Evolutionary conservation across 352 stramenopile species (phyloP).

Genomic region (Pilasporangium apinafurcum): DNA sequence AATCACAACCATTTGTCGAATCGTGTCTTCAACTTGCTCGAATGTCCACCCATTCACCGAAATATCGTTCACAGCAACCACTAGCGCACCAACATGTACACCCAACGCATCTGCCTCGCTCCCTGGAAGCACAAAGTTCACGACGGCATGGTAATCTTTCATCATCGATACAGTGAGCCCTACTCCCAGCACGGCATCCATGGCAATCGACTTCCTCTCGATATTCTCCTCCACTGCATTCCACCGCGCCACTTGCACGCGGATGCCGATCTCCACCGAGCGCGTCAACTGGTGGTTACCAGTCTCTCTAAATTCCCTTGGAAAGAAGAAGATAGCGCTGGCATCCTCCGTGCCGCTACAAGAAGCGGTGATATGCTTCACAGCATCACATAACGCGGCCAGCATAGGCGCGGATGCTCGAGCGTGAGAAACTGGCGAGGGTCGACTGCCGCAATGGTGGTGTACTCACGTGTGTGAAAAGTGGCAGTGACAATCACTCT

Average conservation of each 20-base stretch:
- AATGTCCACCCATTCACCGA: constrained; percentile 43
- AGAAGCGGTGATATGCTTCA: too few relatives aligned
- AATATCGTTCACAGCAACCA: constrained; percentile 49
- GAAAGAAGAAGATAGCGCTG: neutral
- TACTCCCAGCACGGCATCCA: constrained; percentile 46
- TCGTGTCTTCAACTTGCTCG: constrained; percentile 35
- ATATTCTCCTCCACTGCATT: constrained; percentile 11
- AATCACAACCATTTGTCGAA: constrained; percentile 18
- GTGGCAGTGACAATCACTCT: too few relatives aligned
- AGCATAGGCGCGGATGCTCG: too few relatives aligned
- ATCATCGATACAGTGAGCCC: constrained; percentile 50
- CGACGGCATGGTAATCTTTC: constrained; percentile 53
- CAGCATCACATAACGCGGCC: too few relatives aligned
- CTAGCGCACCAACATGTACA: constrained; percentile 43
- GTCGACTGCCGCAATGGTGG: too few relatives aligned
- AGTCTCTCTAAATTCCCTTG: too few relatives aligned
- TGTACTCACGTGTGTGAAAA: too few relatives aligned
- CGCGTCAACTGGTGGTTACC: constrained; percentile 43
- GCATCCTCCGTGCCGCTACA: neutral
- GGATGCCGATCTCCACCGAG: constrained; percentile 40
- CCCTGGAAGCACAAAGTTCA: constrained; percentile 55
- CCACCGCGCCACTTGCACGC: constrained; percentile 29
- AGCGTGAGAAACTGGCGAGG: too few relatives aligned
- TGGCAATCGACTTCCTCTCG: constrained; percentile 35
- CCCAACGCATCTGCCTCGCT: constrained; percentile 40